Base-by-base conservation (phyloP, 2,329 filamentous ascomycete species). In the Trichoderma afroharzianum region DNA sequence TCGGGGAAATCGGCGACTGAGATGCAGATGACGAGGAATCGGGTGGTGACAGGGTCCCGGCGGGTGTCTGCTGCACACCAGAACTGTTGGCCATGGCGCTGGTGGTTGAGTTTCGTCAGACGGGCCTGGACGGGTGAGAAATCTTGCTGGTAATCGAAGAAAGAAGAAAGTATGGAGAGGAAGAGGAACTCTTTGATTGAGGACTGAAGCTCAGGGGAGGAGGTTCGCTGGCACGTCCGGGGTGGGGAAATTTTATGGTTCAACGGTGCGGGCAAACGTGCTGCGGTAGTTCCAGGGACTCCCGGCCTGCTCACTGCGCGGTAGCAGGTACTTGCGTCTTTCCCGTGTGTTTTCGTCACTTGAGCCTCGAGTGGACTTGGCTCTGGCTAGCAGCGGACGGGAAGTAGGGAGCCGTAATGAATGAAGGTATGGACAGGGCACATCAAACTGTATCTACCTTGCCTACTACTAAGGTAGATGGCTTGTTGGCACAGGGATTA, bases 1-100 rank as follows among this genome's bases (percentile, higher is more conserved):
- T 62, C 39, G 69, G 71, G 61, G 68, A 71, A 69, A 71, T 72
- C 68, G 71, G 68, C 68, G 71, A 72, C 68, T 72, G 71, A 28
- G 68, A 72, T 43, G 68, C 67, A 47, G 66, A 62, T 30, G 70
- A 72, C 33, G 68, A 57, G 18, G 63, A 63, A 43, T 70, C 53
- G 30, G 71, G 69, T 36, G 68, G 71, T 26, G 71, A 71, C 68
- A 66, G 71, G 67, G 71, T 62, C 24, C 71, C 68, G 36, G 18
- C 55, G 24, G 57, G 71, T 58, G 61, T 68, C 71, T 71, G 71
- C 68, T 67, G 71, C 71, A 72, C 57, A 61, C 66, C 43, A 62
- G 67, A 64, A 55, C 66, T 67, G 24, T 67, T 71, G 55, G 71
- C 66, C 71, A 72, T 72, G 50, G 64, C 70, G 67, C 18, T 43